Evolutionary conservation across 2,329 filamentous ascomycete species (phyloP).

Genomic region (Fusarium mangiferae): DNA sequence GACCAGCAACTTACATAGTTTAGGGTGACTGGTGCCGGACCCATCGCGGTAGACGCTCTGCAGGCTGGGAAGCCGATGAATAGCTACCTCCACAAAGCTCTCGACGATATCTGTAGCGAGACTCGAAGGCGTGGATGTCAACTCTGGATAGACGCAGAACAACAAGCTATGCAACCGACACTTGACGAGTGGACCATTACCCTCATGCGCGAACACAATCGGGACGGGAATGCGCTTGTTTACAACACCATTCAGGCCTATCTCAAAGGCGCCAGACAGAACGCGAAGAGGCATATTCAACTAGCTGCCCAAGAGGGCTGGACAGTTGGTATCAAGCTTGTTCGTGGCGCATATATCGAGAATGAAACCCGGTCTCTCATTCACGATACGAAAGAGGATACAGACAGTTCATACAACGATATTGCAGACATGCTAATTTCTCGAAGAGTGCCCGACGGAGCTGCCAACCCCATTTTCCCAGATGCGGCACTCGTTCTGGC

Average conservation of each 20-base stretch:
- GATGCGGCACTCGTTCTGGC: slow-evolving; percentile 61
- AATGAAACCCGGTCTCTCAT: slow-evolving; percentile 60
- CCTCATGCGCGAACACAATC: slow-evolving; percentile 53
- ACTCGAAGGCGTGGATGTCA: slow-evolving; percentile 51
- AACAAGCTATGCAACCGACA: slow-evolving; percentile 54
- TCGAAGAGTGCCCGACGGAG: slow-evolving; percentile 39
- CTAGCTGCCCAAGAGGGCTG: slow-evolving; percentile 59
- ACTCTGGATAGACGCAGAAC: slow-evolving; percentile 59
- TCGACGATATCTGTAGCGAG: slow-evolving; percentile 52
- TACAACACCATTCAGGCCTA: slow-evolving; percentile 68
- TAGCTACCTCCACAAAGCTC: slow-evolving; percentile 51
- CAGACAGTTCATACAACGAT: slow-evolving; percentile 61
- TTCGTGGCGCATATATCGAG: slow-evolving; percentile 65
- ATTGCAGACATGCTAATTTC: slow-evolving; percentile 59
- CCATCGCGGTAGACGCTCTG: slow-evolving; percentile 51
- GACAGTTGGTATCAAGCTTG: slow-evolving; percentile 65
- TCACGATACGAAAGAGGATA: slow-evolving; percentile 62
- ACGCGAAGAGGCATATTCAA: slow-evolving; percentile 57
- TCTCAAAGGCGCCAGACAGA: slow-evolving; percentile 57
- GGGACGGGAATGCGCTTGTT: slow-evolving; percentile 45
- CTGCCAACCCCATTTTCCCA: slow-evolving; percentile 50
- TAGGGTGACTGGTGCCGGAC: slow-evolving; percentile 56
- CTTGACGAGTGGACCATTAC: slow-evolving; percentile 47
- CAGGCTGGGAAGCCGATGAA: slow-evolving; percentile 48
- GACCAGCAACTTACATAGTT: neutral